Evolutionary conservation across 495 filamentous ascomycete genomes (phyloP), one percentile per base, ranked within the genome.

Genomic region (Neurospora pannonica): DNA sequence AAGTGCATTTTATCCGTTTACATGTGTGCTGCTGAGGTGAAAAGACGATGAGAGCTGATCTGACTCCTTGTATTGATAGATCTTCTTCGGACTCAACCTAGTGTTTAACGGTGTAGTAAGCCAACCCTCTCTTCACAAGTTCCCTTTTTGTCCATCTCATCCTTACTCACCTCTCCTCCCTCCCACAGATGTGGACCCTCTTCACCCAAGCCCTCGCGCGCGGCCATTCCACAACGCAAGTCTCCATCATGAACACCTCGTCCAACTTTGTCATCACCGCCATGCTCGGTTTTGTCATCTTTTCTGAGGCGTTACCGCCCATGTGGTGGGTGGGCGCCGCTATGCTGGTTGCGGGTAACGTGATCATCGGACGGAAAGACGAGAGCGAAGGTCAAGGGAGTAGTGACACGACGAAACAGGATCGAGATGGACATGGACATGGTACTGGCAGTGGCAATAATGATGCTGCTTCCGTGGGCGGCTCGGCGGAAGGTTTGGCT

Each of bases 261-360:
- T 86, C 93, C 15, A 99, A 99, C 84, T 99, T 99, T 84, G 84
- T 98, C 77, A 81, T 96, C 71, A 97, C 95, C 2, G 96, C 96
- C 11, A 70, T 98, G n/a, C 82, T 97, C 34, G 94, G 96, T 43
- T 71, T 79, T 76, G 75, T 73, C 74, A 81, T 81, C 79, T 82
- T 84, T 74, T 79, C 82, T 54, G 73, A 87, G 74, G 46, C 80
- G 31, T 75, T 86, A 39, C 79, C 82, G 10, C 90, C 90, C 42
- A 82, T 96, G 69, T 98, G 95, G 95, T 98, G 93, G 92, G 78
- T 93, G 6, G 95, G 95, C 10, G 95, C 95, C 0, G 88, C 86
- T 71, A 83, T 97, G 83, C 88, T 98, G 73, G 93, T 97, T 0
- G 94, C 88, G 4, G 95, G 95, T 15, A 97, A 94, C 84, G 93